phyloP scores from a whole-genome alignment of 768 basidiomycete genomes.

The Lentinula lateritia region DNA sequence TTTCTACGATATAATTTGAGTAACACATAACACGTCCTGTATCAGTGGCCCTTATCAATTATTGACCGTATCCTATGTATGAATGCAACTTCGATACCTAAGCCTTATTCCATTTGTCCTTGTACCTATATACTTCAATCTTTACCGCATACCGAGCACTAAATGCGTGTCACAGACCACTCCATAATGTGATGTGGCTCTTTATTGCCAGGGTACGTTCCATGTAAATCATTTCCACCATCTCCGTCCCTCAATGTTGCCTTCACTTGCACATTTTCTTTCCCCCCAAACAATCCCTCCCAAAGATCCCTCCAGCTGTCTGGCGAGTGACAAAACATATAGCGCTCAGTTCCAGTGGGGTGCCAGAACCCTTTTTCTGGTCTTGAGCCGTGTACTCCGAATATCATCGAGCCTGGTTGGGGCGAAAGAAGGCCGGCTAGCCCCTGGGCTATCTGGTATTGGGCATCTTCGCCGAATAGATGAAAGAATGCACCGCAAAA shows the following conservation, averaged over 20 bases:
- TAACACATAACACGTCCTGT: no score
- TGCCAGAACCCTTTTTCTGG: neutral
- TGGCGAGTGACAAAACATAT: neutral
- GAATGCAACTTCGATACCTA: no score
- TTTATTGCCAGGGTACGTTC: neutral
- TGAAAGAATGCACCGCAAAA: conserved; percentile 49
- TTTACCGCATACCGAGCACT: neutral
- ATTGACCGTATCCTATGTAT: no score
- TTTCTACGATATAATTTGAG: no score
- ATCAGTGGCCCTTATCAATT: no score
- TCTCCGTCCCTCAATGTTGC: neutral
- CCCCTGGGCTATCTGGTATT: conserved; percentile 32
- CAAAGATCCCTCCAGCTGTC: neutral
- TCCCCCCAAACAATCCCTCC: neutral
- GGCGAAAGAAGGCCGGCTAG: conserved; percentile 37
- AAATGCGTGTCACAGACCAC: neutral
- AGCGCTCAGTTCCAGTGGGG: neutral
- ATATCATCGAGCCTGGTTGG: conserved; percentile 38
- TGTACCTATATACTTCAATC: no score
- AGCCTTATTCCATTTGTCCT: no score
- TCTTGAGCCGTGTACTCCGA: conserved; percentile 35
- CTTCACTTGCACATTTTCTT: neutral
- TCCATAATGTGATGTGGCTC: neutral
- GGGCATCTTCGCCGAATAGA: conserved; percentile 36
- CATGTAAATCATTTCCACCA: neutral